These are phyloP conservation scores for Phytopythium helicoides DNA, from an alignment of 352 stramenopile species.

Conservation along the genomic window DNA sequence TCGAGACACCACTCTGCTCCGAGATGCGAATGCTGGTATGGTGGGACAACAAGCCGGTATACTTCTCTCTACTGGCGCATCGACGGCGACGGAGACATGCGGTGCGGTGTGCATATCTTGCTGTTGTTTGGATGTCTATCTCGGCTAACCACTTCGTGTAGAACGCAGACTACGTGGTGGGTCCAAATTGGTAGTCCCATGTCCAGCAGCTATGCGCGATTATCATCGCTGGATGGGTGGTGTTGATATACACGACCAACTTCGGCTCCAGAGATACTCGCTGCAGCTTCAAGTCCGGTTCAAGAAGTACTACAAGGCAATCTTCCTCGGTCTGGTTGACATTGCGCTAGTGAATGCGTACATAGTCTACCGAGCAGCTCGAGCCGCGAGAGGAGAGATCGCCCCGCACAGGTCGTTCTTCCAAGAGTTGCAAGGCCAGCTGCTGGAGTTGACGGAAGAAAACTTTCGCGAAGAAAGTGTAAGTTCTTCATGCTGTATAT, in stretches of 20 bases:
- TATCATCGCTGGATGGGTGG: too few species aligned
- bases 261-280: conserved; percentile 13
- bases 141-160: too few species aligned
- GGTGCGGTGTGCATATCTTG: background rate
- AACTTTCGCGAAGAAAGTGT: background rate
- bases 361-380: conserved; percentile 12
- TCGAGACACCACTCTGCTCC: too few species aligned
- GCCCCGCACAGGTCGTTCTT: conserved; percentile 3
- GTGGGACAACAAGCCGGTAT: conserved; percentile 8
- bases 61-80: conserved; percentile 9
- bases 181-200: conserved; percentile 1
- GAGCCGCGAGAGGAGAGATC: conserved; percentile 4
- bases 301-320: conserved; percentile 17
- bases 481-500: background rate
- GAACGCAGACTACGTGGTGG: background rate
- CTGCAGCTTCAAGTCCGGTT: conserved; percentile 7
- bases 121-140: too few species aligned
- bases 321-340: conserved; percentile 13
- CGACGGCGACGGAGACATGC: conserved; percentile 1
- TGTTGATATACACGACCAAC: conserved; percentile 13
- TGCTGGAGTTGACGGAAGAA: background rate
- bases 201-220: conserved; percentile 6
- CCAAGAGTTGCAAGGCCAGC: conserved; percentile 6
- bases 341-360: conserved; percentile 17
- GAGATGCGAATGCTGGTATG: conserved; percentile 1